Evolutionary conservation across 805 yeast species (phyloP).

Genomic region (Metschnikowia santaceciliae): DNA sequence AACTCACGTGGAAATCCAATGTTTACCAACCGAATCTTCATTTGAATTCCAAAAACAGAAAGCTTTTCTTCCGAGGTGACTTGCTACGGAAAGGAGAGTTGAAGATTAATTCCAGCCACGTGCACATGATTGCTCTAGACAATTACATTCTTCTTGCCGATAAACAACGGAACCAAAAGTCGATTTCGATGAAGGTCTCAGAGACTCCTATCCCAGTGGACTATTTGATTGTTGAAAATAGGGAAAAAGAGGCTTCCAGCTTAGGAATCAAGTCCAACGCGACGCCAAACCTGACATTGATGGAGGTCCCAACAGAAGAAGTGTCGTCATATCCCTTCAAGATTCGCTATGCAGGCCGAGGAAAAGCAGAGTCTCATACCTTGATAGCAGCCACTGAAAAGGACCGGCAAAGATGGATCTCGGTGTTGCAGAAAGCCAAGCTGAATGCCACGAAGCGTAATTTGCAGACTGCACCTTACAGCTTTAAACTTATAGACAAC

Average conservation of each 20-base stretch:
- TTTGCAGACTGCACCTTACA: slow-evolving; percentile 49
- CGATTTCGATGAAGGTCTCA: slow-evolving; percentile 32
- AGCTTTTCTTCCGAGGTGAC: slow-evolving; percentile 54
- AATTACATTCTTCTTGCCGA: slow-evolving; percentile 68
- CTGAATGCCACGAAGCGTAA: slow-evolving; percentile 29
- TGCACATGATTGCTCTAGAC: slow-evolving; percentile 60
- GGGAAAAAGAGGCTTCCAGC: slow-evolving; percentile 12
- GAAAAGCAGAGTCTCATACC: slow-evolving; percentile 51
- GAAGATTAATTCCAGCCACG: slow-evolving; percentile 51
- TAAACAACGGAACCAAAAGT: slow-evolving; percentile 38
- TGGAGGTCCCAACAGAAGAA: slow-evolving; percentile 16
- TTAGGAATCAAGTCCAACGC: background rate
- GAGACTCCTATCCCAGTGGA: slow-evolving; percentile 55
- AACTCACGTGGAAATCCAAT: slow-evolving; percentile 49
- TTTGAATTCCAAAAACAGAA: slow-evolving; percentile 47
- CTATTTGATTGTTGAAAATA: slow-evolving; percentile 48
- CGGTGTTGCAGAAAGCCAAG: slow-evolving; percentile 46
- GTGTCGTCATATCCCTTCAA: slow-evolving; percentile 45
- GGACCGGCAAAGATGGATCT: slow-evolving; percentile 59
- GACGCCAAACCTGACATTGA: background rate
- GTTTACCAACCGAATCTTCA: slow-evolving; percentile 39
- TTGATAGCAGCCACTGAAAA: slow-evolving; percentile 43
- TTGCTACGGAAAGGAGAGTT: slow-evolving; percentile 60
- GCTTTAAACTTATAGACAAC: slow-evolving; percentile 50
- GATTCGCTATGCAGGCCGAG: slow-evolving; percentile 51